Base-by-base conservation (phyloP, 2,329 filamentous ascomycete species). In the Teratosphaeria zuluensis region DNA sequence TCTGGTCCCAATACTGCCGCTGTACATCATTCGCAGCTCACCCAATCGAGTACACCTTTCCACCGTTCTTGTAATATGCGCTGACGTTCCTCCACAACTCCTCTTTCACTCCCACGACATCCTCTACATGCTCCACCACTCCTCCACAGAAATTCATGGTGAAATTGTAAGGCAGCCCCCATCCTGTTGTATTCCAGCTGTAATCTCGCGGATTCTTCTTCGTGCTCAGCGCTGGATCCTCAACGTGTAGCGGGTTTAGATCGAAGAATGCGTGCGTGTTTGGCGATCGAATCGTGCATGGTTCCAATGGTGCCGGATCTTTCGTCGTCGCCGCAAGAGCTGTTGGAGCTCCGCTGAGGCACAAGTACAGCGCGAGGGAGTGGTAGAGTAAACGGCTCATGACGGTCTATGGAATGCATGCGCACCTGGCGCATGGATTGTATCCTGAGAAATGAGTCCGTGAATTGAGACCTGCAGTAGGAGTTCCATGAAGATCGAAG, bases 61-160 rank as follows among this genome's bases (percentile, higher is more conserved):
- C 85, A 52, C 82, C 80, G 54, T 78, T 77, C 69, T 81, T 80
- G 70, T 92, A 94, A 69, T 86, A 92, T 21, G 88, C 89, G 77
- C 87, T 90, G 64, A 92, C 83, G 66, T 92, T 92, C 73, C 77
- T 77, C 85, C 85, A 89, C 54, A 78, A 67, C 58, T 72, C 70
- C 72, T 82, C 78, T 52, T 84, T 79, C 48, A 92, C 72, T n/a
- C 86, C 88, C 11, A 82, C 80, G 51, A 92, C 72, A 58, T 71
- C 66, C 32, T 69, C 65, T 32, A 74, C 51, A 16, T 82, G 76
- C 65, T 88, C 83, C 16, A 91, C 81, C n/a, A 92, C 87, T 1
- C 88, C 79, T 38, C 81, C 85, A 76, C 89, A 94, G 66, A 94
- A 86, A 74, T 94, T 94, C 67, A 92, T 70, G 1, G 89, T 92